phyloP scores from a whole-genome alignment of 2,329 filamentous ascomycete genomes.

The Penicillium capsulatum region DNA sequence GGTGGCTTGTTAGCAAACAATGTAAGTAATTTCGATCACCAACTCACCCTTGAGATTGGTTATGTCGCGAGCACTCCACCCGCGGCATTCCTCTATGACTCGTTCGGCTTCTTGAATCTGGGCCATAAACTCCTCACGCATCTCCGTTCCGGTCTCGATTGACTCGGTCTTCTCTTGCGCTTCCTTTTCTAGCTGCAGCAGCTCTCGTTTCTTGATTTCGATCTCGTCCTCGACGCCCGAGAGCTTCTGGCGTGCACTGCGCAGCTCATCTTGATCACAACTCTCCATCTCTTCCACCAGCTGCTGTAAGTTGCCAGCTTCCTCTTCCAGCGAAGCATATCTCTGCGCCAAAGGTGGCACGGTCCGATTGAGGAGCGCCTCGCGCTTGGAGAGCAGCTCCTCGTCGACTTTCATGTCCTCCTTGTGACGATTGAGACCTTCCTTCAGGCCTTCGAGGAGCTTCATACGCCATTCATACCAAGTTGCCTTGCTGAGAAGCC shows the following conservation, averaged over 20 bases:
- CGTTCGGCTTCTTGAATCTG: constrained; percentile 81
- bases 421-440: constrained; percentile 70
- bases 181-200: constrained; percentile 64
- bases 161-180: constrained; percentile 62
- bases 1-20: constrained; percentile 7
- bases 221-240: constrained; percentile 63
- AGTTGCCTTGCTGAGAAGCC: constrained; percentile 86
- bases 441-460: constrained; percentile 73
- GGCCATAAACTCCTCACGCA: constrained; percentile 64
- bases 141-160: constrained; percentile 59
- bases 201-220: constrained; percentile 61
- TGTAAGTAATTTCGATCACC: background rate
- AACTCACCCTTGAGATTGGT: constrained; percentile 66
- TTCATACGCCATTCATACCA: constrained; percentile 99
- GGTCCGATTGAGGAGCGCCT: constrained; percentile 62
- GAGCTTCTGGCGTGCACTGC: constrained; percentile 66
- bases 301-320: constrained; percentile 65
- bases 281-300: constrained; percentile 58
- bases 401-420: constrained; percentile 75
- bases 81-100: constrained; percentile 79
- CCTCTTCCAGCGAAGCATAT: constrained; percentile 57
- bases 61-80: constrained; percentile 83
- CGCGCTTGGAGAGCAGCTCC: constrained; percentile 61
- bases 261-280: constrained; percentile 75
- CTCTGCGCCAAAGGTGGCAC: constrained; percentile 63